Conservation (phyloP, 1,284 basidiomycete genomes). For the Ceratobasidium sp. region DNA sequence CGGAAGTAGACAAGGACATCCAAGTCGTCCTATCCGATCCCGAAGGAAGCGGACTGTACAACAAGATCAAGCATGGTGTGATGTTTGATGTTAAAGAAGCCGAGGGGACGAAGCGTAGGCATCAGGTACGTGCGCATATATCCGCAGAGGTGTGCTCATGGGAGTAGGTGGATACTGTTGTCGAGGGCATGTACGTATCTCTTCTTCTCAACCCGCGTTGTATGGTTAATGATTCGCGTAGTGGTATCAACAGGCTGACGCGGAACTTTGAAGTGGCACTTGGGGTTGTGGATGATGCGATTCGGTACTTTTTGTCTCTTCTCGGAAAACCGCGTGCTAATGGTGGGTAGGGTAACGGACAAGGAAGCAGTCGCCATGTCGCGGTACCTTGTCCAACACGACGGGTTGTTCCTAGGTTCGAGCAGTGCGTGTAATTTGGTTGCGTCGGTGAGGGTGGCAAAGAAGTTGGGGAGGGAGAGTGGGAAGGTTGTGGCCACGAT, state of each 20-base stretch:
- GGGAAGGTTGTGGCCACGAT: slow-evolving; percentile 81
- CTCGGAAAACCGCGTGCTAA: slow-evolving; percentile 23
- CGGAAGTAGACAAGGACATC: slow-evolving; percentile 51
- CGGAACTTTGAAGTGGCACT: slow-evolving; percentile 84
- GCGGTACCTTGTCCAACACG: slow-evolving; percentile 83
- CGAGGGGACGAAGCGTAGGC: slow-evolving; percentile 92
- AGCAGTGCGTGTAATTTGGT: slow-evolving; percentile 96
- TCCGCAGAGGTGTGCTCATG: not conserved
- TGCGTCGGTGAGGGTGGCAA: slow-evolving; percentile 80
- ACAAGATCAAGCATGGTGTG: slow-evolving; percentile 93
- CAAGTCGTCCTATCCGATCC: slow-evolving; percentile 88
- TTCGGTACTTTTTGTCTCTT: slow-evolving; percentile 63
- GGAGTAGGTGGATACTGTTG: slow-evolving; percentile 79
- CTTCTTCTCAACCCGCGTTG: not conserved
- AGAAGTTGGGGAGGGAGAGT: slow-evolving; percentile 63
- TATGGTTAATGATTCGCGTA: slow-evolving; percentile 50
- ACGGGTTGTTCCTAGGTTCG: slow-evolving; percentile 95
- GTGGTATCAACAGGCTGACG: slow-evolving; percentile 88
- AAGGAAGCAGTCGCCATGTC: slow-evolving; percentile 92
- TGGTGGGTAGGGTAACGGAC: slow-evolving; percentile 80
- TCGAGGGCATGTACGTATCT: slow-evolving; percentile 77
- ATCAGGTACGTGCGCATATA: slow-evolving; percentile 60
- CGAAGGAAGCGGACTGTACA: slow-evolving; percentile 93
- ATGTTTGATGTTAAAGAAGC: slow-evolving; percentile 92
- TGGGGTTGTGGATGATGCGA: slow-evolving; percentile 84